phyloP scores from a whole-genome alignment of 768 basidiomycete species.

The Tricholoma furcatifolium region DNA sequence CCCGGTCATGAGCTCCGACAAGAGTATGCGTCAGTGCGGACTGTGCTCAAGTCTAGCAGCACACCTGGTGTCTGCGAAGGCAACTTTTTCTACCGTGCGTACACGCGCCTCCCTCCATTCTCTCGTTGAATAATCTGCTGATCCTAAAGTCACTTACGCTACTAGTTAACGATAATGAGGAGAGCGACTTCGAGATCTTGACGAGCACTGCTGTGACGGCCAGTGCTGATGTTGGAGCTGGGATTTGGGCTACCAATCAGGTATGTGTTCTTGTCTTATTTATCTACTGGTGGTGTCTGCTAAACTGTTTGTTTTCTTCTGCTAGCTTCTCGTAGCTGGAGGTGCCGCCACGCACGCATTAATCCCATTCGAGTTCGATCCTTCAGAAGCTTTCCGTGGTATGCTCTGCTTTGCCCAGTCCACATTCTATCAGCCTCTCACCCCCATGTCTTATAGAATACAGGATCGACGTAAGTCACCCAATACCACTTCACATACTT shows the following conservation, averaged over 20 bases:
- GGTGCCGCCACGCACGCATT: constrained; percentile 16
- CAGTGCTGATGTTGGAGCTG: constrained; percentile 27
- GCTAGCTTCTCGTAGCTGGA: constrained; percentile 22
- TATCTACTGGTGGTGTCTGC: too few relatives aligned
- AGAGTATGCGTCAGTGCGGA: constrained; percentile 33
- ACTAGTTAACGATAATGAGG: constrained; percentile 17
- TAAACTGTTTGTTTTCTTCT: not conserved
- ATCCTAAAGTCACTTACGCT: not conserved
- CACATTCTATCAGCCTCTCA: not conserved
- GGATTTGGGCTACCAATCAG: constrained; percentile 37
- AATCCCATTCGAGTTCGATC: constrained; percentile 33
- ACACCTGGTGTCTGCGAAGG: constrained; percentile 33
- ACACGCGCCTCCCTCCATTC: not conserved
- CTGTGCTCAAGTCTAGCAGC: constrained; percentile 32
- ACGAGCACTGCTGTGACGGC: constrained; percentile 28
- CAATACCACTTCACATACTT: not conserved
- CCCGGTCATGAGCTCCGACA: constrained; percentile 28
- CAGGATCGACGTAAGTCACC: constrained; percentile 32
- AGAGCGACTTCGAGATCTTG: constrained; percentile 34
- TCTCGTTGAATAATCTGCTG: not conserved
- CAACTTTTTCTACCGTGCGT: constrained; percentile 35
- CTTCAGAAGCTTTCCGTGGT: constrained; percentile 33
- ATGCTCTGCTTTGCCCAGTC: not conserved
- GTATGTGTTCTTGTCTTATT: constrained; percentile 11
- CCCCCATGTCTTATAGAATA: constrained; percentile 24